Base-by-base conservation (phyloP, 352 stramenopile genomes). In the Phytopythium helicoides region DNA sequence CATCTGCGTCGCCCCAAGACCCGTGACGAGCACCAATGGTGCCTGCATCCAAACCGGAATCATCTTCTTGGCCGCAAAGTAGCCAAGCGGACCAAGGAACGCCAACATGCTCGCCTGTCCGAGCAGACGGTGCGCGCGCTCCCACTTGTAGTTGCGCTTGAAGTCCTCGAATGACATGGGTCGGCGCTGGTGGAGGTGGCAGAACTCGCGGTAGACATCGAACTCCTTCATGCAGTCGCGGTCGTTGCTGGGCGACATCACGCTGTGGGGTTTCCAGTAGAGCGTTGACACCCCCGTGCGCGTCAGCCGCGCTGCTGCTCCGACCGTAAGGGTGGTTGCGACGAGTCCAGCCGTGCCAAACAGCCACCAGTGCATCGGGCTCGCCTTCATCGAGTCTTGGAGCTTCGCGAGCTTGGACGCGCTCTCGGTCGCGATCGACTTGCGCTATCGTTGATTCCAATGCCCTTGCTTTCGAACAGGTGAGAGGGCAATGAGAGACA, bases 251-350 rank as follows among this genome's bases (percentile, higher is more conserved):
- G 95, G 97, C 39, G 92, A 88, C 15, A 90, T 55, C 12, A 73
- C 70, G 6, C 92, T 92, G 6, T 88, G 62, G 12, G 90, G 86
- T 66, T 95, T 97, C 95, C 96, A 99, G 58, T 98, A 93, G 51
- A 97, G 73, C 90, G 96, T 98, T 38, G 85, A 97, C 4, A 97
- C 79, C 0, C 97, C 97, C 0, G 85, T 92, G 34, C 96, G 86
- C 15, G 96, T 99, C n/a, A 99, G 81, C 10, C 92, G 78, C 18
- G 96, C 97, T 0, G 98, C 81, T 18, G 95, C 95, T 6, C 96
- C 96, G n/a, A 99, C 83, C 25, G 97, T 97, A 16, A 99, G 87
- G 65, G 98, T 99, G 11, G 87, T 90, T 15, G 92, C 86, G 3
- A 99, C 82, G 19, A 97, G 62, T 1, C 73, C 89, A 6, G 86